Base-by-base conservation (phyloP, 1,284 basidiomycete species). In the Cerioporus squamosus region DNA sequence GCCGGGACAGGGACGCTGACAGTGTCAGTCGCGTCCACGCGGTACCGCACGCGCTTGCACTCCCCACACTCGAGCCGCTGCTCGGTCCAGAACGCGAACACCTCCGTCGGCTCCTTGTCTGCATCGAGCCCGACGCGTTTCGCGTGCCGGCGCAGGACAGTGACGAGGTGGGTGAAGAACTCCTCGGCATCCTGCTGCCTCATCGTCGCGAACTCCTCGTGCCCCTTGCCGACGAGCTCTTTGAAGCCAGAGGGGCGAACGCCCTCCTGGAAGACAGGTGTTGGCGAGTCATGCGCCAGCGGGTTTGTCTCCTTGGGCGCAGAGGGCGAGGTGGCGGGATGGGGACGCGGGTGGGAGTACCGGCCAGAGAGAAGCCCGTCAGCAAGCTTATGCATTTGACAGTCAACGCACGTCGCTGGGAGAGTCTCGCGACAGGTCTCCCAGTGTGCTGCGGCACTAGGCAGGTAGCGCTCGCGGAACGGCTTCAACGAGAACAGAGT, bases 171-270 rank as follows among this genome's bases (percentile, higher is more conserved):
- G 53, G 86, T 83, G 59, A 99, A 82, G 77, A 99, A 99, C 75
- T 99, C 97, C 70, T 98, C 95, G 1, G 96, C 88, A 70, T 99
- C 97, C 73, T 99, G 97, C 75, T 99, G 96, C 44, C 87, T 84
- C 96, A 98, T 98, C 18, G 95, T 98, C 31, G 93, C 83, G 70
- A 99, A 99, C 76, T 98, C 97, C 51, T 87, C 86, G 70, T 99
- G 97, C 0, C 94, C 95, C 67, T 91, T 93, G 3, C 97, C 97
- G 38, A 98, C 85, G 15, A 98, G 83, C 1, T 87, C 79, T 75
- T 98, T 98, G 81, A 98, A 95, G 70, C 88, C 88, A 2, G 81
- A 81, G 0, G 97, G 97, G 39, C 85, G 84, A 51, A 99, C 77
- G 0, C 97, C 97, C 26, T 86, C 87, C 71, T 98, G 96, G 81